Conservation (phyloP, 352 stramenopile genomes). For the Phytopythium montanum region DNA sequence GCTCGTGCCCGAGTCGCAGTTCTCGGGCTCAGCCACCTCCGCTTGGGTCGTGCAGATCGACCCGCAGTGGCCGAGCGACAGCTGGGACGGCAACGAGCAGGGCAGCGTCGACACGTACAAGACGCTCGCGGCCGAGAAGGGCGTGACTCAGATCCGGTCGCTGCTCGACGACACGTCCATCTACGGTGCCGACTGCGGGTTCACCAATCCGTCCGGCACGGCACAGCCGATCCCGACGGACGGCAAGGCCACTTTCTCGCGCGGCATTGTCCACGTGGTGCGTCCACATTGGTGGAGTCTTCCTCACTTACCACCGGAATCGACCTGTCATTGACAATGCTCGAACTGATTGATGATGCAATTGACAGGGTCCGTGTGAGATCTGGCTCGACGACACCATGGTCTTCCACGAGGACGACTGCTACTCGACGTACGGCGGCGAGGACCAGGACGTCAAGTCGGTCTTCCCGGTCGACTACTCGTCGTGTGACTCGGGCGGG, state of each 20-base stretch:
- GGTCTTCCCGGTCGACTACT: constrained; percentile 25
- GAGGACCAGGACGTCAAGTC: constrained; percentile 21
- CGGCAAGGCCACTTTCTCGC: constrained; percentile 18
- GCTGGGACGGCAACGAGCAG: constrained; percentile 14
- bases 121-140: constrained; percentile 14
- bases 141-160: constrained; percentile 16
- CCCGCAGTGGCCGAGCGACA: constrained; percentile 11
- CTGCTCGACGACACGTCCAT: constrained; percentile 20
- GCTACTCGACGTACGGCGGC: constrained; percentile 10
- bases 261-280: constrained; percentile 15
- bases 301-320: neutral
- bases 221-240: constrained; percentile 14
- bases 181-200: constrained; percentile 19
- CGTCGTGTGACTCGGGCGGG: constrained; percentile 11
- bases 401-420: constrained; percentile 24
- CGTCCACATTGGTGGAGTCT: neutral
- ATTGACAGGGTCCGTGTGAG: constrained; percentile 21
- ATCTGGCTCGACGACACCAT: constrained; percentile 26
- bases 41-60: constrained; percentile 23
- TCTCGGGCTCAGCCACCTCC: constrained; percentile 15
- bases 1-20: constrained; percentile 17
- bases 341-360: neutral
- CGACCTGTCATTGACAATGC: constrained; percentile 11
- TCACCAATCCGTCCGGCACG: constrained; percentile 15
- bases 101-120: constrained; percentile 11